Percentiles rank a stretch among this genome's conserved stretches.
Evolutionary conservation across 805 yeast species (phyloP).

Genomic region (Maudiozyma turicensis): DNA sequence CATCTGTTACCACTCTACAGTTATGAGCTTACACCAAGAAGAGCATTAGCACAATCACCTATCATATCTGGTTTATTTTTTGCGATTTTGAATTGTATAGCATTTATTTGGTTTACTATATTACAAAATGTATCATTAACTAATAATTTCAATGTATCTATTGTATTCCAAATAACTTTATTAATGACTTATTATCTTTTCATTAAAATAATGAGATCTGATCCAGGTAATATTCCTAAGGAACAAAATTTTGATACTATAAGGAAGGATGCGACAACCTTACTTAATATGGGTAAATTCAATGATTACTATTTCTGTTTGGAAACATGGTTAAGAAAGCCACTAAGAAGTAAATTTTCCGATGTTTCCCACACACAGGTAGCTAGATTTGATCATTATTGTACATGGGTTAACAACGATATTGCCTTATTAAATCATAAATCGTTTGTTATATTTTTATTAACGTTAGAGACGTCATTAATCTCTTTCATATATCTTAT

Average conservation of each 20-base stretch:
- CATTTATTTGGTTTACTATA: slow-evolving; percentile 42
- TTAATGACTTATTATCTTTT: slow-evolving; percentile 4
- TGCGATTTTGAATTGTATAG: slow-evolving; percentile 56
- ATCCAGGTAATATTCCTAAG: slow-evolving; percentile 77
- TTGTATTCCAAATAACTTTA: not conserved
- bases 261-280: slow-evolving; percentile 40
- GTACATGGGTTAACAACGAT: slow-evolving; percentile 91
- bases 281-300: slow-evolving; percentile 51
- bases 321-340: slow-evolving; percentile 62
- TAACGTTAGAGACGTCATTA: not conserved
- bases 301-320: slow-evolving; percentile 75
- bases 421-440: slow-evolving; percentile 85
- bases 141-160: not conserved
- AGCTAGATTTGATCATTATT: slow-evolving; percentile 83
- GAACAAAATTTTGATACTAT: slow-evolving; percentile 36
- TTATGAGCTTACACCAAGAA: slow-evolving; percentile 2
- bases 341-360: slow-evolving; percentile 74
- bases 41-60: slow-evolving; percentile 56
- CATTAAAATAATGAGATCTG: slow-evolving; percentile 50
- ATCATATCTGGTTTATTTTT: slow-evolving; percentile 71
- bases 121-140: slow-evolving; percentile 37
- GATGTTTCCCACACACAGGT: slow-evolving; percentile 45
- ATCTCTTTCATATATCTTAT: not conserved
- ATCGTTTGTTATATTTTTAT: slow-evolving; percentile 49
- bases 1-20: slow-evolving; percentile 35